These are phyloP conservation scores for Panicum hallii DNA, from an alignment of 202 grass and related monocot species.

Conservation along the genomic window DNA sequence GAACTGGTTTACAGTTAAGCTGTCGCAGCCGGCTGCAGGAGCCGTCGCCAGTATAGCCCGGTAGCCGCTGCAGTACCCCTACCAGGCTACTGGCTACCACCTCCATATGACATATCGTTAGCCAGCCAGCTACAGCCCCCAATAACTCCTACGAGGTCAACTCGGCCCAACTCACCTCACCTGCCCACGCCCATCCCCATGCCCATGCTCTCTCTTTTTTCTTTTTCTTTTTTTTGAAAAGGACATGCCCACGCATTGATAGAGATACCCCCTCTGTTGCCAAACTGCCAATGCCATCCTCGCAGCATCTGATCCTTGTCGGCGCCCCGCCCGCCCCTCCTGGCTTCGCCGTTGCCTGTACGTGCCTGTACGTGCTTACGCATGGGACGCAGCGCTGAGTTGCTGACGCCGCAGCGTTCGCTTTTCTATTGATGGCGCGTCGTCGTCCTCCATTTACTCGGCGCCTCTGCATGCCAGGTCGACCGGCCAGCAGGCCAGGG, in stretches of 20 bases:
- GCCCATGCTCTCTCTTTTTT: background rate
- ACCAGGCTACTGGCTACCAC: background rate
- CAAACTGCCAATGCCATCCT: constrained; percentile 12
- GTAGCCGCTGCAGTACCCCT: background rate
- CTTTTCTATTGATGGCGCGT: constrained; percentile 23
- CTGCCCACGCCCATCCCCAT: background rate
- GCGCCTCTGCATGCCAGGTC: background rate
- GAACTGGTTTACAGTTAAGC: constrained; percentile 45
- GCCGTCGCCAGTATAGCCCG: background rate
- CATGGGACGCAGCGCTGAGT: constrained; percentile 32
- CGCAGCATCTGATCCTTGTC: constrained; percentile 5
- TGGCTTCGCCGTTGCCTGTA: background rate
- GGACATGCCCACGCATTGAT: constrained; percentile 14
- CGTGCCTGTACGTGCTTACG: constrained; percentile 2
- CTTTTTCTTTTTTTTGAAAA: too few relatives aligned
- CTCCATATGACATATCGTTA: constrained; percentile 2
- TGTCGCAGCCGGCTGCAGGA: background rate
- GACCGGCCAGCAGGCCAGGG: constrained; percentile 1
- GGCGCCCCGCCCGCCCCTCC: constrained; percentile 23
- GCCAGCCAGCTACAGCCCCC: background rate
- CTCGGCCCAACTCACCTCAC: constrained; percentile 42
- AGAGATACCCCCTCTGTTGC: background rate
- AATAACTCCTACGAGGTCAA: constrained; percentile 48
- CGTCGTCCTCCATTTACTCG: constrained; percentile 15
- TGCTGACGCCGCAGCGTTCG: background rate